phyloP scores from a whole-genome alignment of 1,284 basidiomycete genomes.

The Neonothopanus nambi region DNA sequence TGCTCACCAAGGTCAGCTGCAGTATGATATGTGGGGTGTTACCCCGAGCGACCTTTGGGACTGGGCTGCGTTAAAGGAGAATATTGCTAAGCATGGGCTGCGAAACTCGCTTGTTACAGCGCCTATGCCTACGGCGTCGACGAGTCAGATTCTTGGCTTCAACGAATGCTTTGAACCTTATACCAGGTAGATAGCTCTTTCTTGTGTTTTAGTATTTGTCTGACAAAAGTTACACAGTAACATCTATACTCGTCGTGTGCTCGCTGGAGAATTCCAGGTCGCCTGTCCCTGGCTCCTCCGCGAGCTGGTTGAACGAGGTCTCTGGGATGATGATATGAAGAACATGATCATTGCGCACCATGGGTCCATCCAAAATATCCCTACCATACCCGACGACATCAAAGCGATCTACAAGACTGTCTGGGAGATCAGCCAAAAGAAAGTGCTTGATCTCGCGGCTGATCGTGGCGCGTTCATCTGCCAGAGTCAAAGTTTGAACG shows the following conservation, averaged over 20 bases:
- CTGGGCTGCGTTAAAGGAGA: conserved; percentile 87
- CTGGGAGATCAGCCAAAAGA: conserved; percentile 99
- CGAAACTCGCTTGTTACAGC: conserved; percentile 94
- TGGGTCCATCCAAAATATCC: conserved; percentile 92
- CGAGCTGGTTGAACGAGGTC: conserved; percentile 92
- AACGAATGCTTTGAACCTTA: conserved; percentile 99
- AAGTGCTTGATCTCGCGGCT: conserved; percentile 95
- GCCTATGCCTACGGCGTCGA: conserved; percentile 99
- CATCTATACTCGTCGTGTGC: conserved; percentile 98
- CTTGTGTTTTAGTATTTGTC: conserved; percentile 19
- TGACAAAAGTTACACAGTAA: conserved; percentile 56
- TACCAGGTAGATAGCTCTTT: conserved; percentile 59
- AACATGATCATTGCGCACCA: conserved; percentile 98
- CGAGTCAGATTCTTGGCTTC: conserved; percentile 97
- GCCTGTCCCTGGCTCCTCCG: conserved; percentile 98
- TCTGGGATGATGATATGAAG: conserved; percentile 99
- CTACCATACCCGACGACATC: conserved; percentile 83
- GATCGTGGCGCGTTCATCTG: conserved; percentile 99
- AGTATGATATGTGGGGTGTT: conserved; percentile 96
- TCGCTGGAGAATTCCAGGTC: conserved; percentile 99
- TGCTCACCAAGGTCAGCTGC: conserved; percentile 85
- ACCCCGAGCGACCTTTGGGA: conserved; percentile 95
- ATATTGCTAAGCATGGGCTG: conserved; percentile 85
- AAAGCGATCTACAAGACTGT: conserved; percentile 99
- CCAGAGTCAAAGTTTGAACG: conserved; percentile 90